These are phyloP conservation scores for Dalbergia oliveri DNA, from an alignment of 306 rosid species.

Conservation along the genomic window DNA sequence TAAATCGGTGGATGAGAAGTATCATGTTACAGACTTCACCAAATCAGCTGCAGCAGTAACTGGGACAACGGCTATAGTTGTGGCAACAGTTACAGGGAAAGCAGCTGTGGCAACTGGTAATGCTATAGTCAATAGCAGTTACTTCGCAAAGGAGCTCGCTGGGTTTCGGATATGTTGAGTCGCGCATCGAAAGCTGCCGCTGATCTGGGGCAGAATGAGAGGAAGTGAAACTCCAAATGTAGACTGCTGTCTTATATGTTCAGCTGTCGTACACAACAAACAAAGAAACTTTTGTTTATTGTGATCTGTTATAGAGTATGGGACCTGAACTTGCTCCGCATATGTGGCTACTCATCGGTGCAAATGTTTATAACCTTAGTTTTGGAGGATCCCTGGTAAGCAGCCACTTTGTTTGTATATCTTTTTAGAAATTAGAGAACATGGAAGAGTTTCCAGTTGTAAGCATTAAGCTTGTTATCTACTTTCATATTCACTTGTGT, in stretches of 20 bases:
- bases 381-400: slow-evolving; percentile 39
- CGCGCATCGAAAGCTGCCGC: slow-evolving; percentile 80
- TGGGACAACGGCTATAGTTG: slow-evolving; percentile 81
- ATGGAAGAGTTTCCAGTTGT: slow-evolving; percentile 6
- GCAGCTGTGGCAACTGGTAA: slow-evolving; percentile 81
- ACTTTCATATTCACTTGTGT: neutral
- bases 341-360: slow-evolving; percentile 39
- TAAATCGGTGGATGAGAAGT: slow-evolving; percentile 76
- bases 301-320: slow-evolving; percentile 18
- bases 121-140: slow-evolving; percentile 78
- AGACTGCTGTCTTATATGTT: neutral
- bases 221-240: slow-evolving; percentile 39
- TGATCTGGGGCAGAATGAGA: slow-evolving; percentile 58
- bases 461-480: neutral
- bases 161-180: slow-evolving; percentile 67
- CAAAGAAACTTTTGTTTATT: slow-evolving; percentile 13
- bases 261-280: slow-evolving; percentile 34
- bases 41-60: slow-evolving; percentile 77
- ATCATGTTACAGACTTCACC: slow-evolving; percentile 79
- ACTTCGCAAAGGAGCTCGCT: slow-evolving; percentile 91
- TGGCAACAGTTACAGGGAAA: slow-evolving; percentile 72
- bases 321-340: slow-evolving; percentile 31
- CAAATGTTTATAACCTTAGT: slow-evolving; percentile 43
- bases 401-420: slow-evolving; percentile 31
- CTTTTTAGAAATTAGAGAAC: slow-evolving; percentile 20